These are phyloP conservation scores for Theileria parva DNA, from an alignment of 169 alveolate species.

Conservation along the genomic window DNA sequence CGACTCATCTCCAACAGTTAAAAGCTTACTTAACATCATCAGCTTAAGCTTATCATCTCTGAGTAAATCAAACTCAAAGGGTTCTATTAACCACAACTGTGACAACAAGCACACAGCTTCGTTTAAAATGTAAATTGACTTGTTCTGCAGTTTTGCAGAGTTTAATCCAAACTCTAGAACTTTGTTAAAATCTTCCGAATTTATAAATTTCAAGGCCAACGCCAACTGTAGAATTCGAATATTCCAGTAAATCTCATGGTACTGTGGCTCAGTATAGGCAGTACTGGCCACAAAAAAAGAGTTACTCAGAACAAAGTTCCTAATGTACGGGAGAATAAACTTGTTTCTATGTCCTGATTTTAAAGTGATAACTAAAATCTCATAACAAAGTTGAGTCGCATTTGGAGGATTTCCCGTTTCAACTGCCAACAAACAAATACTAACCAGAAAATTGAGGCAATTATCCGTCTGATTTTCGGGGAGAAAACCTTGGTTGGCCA, in stretches of 20 bases:
- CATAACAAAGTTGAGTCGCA: constrained; percentile 21
- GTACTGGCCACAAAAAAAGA: background rate
- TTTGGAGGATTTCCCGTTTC: constrained; percentile 26
- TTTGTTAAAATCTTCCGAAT: background rate
- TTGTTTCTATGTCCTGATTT: constrained; percentile 1
- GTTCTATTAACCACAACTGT: constrained; percentile 27
- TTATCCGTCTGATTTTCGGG: background rate
- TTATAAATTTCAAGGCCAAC: background rate
- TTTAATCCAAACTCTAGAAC: constrained; percentile 13
- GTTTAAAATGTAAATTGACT: constrained; percentile 31
- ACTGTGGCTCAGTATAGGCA: background rate
- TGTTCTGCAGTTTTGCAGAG: background rate
- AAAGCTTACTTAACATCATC: constrained; percentile 10
- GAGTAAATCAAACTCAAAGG: background rate
- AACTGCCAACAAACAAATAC: constrained; percentile 33
- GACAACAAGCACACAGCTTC: constrained; percentile 12
- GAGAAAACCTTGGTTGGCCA: background rate
- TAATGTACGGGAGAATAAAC: background rate
- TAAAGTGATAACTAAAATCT: constrained; percentile 3
- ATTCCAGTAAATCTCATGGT: constrained; percentile 21
- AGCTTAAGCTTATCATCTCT: background rate
- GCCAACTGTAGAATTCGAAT: constrained; percentile 17
- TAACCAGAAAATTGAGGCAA: background rate
- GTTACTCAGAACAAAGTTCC: background rate
- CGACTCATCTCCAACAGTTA: background rate